Conservation (phyloP, 75 land plant genomes). For the Isoetes taiwanensis region DNA sequence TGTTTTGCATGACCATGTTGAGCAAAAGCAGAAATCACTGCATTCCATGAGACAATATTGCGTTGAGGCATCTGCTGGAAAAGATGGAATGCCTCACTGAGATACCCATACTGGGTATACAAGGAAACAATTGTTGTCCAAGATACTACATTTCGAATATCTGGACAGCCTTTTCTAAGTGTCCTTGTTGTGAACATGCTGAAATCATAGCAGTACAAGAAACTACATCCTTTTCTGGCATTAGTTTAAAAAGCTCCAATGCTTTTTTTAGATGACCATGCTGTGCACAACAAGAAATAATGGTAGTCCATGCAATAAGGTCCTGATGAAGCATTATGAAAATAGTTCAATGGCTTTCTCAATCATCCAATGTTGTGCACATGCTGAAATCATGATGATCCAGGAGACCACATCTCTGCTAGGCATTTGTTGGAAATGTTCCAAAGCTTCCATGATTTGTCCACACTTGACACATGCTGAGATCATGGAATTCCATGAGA, state of each 20-base stretch:
- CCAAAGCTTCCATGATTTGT: too few relatives aligned
- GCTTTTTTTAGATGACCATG: background rate
- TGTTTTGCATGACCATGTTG: conserved; percentile 27
- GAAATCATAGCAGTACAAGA: background rate
- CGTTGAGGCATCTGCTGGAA: conserved; percentile 20
- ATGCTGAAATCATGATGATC: conserved; percentile 3
- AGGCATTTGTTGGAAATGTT: background rate
- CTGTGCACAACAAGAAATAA: background rate
- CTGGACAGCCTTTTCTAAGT: background rate
- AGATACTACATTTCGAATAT: too few relatives aligned
- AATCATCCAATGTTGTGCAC: background rate
- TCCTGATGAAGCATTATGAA: too few relatives aligned
- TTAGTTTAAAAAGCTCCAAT: background rate
- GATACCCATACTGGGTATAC: conserved; percentile 19
- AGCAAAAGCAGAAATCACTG: conserved; percentile 31
- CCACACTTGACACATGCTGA: too few relatives aligned
- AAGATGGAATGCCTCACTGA: conserved; percentile 9
- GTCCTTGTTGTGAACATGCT: background rate
- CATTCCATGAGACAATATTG: conserved; percentile 34
- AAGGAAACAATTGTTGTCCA: too few relatives aligned
- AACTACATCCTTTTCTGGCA: background rate
- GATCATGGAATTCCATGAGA: too few relatives aligned
- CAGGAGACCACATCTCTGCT: background rate
- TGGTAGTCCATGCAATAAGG: background rate
- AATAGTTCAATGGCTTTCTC: too few relatives aligned